Evolutionary conservation across 2,329 filamentous ascomycete species (phyloP).

Genomic region (Corinectria fuckeliana): DNA sequence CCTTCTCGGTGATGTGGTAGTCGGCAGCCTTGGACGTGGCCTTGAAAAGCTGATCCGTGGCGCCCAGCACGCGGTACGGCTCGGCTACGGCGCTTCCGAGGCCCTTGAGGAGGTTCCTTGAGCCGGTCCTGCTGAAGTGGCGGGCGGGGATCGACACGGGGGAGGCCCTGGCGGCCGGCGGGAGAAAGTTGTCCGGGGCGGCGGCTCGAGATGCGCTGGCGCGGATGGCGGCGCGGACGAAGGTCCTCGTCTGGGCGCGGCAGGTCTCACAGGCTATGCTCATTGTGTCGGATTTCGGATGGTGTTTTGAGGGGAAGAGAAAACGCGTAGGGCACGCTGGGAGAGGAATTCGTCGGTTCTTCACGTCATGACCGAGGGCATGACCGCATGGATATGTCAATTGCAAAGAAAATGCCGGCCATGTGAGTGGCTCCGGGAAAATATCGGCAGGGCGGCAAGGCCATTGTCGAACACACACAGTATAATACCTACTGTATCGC

Average conservation of each 20-base stretch:
- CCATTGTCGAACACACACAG: background rate
- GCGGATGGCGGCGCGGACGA: constrained; percentile 46
- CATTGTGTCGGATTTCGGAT: constrained; percentile 17
- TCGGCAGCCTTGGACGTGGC: constrained; percentile 75
- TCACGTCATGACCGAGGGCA: constrained; percentile 41
- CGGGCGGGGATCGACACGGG: constrained; percentile 33
- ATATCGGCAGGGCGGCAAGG: constrained; percentile 27
- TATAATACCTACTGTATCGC: background rate
- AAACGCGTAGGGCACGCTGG: constrained; percentile 13
- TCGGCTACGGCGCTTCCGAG: constrained; percentile 45
- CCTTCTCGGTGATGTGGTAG: constrained; percentile 75
- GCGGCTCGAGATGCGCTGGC: constrained; percentile 38
- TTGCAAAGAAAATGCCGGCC: constrained; percentile 30
- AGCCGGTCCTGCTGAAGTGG: constrained; percentile 46
- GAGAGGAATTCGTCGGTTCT: constrained; percentile 23
- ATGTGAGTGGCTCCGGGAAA: constrained; percentile 38
- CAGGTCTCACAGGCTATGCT: constrained; percentile 57
- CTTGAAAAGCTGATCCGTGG: constrained; percentile 80
- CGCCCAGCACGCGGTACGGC: constrained; percentile 78
- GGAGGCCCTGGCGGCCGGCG: constrained; percentile 19
- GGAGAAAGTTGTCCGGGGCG: constrained; percentile 31
- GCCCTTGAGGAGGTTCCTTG: constrained; percentile 43
- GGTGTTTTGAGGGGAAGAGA: background rate
- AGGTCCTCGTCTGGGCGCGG: constrained; percentile 50
- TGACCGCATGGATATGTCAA: constrained; percentile 37